Percentiles rank a stretch among this genome's conserved stretches.
phyloP scores from a whole-genome alignment of 345 rosid species.

The Eucalyptus marginata region DNA sequence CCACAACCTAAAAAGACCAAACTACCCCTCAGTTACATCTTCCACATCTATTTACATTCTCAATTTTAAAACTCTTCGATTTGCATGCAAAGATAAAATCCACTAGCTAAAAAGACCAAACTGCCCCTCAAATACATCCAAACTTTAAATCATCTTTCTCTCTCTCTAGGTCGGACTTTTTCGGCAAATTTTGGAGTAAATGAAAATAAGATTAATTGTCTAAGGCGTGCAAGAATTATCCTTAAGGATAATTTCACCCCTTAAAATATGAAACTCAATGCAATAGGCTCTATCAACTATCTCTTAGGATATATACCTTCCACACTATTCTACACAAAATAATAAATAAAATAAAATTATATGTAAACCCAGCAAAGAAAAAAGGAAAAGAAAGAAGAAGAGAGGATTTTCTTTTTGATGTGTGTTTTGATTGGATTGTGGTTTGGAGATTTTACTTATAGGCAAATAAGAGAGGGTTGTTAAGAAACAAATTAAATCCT shows the following conservation, averaged over 20 bases:
- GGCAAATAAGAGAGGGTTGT: background rate
- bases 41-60: background rate
- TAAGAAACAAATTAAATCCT: background rate
- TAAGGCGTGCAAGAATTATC: rapidly evolving
- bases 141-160: background rate
- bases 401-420: background rate
- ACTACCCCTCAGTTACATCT: background rate
- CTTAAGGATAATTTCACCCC: background rate
- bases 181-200: background rate
- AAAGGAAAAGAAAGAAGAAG: background rate
- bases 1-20: background rate
- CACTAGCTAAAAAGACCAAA: background rate
- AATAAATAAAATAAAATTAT: background rate
- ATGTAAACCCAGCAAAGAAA: background rate
- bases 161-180: background rate
- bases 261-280: background rate
- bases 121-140: background rate
- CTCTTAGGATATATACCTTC: background rate
- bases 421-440: background rate
- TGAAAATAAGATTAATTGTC: background rate
- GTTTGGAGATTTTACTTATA: background rate
- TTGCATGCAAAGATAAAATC: background rate
- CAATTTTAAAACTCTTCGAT: background rate
- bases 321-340: background rate
- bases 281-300: background rate